Evolutionary conservation across 257 asterid species (phyloP), one percentile per base, ranked within the genome.

Genomic region (Forsythia viridissima): DNA sequence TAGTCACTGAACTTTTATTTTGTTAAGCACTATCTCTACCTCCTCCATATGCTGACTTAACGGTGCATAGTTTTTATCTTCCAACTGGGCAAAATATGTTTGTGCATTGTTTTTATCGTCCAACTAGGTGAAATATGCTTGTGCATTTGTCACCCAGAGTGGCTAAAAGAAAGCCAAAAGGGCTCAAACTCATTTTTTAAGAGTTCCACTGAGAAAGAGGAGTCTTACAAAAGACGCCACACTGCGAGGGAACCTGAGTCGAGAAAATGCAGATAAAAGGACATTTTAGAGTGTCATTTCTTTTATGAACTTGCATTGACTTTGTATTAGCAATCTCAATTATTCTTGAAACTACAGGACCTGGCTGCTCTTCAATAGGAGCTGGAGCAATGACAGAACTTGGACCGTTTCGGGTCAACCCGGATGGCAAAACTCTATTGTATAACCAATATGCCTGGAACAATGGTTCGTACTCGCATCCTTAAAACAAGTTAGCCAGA

Each of bases 351-450:
- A 43, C 73, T 70, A 46, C 76, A 87, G 96, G 97, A 5, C 93
- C 97, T 4, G 94, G 94, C 2, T 88, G 97, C 76, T 90, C 97
- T 69, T 90, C 93, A 8, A 65, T 91, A 0, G 94, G 91, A 12
- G 51, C 51, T n/a, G 97, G 97, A 13, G 93, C 88, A 9, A 80
- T 91, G 92, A 79, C 70, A 0, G 94, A 90, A 79, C 87, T 86
- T 12, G 97, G 94, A 21, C 94, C 94, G 0, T 88, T 91, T 69
- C 85, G 92, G 4, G 92, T 86, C 5, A 87, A 87, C 13, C 74
- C 80, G 0, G 94, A 91, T 61, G 87, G 88, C 0, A 80, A 77
- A 86, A 91, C 91, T 1, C 80, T 90, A 2, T 86, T 85, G 88
- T 79, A 74, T 8, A 92, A 90, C 76, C 46, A 78, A 51, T 68